These are phyloP conservation scores for Plasmodium reichenowi DNA, from an alignment of 169 alveolate genomes.

Conservation along the genomic window DNA sequence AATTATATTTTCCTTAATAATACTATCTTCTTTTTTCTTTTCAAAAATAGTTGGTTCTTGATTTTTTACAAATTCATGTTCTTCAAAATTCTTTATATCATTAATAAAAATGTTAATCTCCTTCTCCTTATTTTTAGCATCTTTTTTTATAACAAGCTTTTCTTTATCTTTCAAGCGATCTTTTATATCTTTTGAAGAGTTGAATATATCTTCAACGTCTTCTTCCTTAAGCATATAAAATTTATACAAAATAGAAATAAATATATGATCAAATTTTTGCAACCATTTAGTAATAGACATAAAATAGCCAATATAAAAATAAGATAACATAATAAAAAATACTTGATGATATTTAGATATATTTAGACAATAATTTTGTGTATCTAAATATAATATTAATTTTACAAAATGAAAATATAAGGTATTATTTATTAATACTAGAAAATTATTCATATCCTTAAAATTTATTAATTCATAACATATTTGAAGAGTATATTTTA, in stretches of 20 bases:
- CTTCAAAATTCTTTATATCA: too few relatives aligned
- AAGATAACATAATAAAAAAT: conserved; percentile 67
- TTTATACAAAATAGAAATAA: background rate
- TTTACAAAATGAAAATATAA: conserved; percentile 49
- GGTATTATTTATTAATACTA: conserved; percentile 37
- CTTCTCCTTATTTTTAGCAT: too few relatives aligned
- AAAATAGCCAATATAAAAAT: conserved; percentile 66
- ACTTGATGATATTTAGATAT: conserved; percentile 17
- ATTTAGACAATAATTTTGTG: conserved; percentile 1
- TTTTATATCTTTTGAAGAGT: too few relatives aligned
- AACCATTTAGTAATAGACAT: background rate
- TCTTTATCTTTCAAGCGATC: too few relatives aligned
- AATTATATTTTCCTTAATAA: too few relatives aligned
- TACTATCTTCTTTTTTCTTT: too few relatives aligned
- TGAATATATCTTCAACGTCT: too few relatives aligned
- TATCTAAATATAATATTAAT: conserved; percentile 20
- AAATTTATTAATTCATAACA: conserved; percentile 43
- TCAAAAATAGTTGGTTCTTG: too few relatives aligned
- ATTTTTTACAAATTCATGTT: too few relatives aligned
- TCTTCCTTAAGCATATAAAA: background rate
- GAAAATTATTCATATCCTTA: conserved; percentile 13
- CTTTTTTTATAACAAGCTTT: too few relatives aligned
- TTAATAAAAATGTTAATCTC: too few relatives aligned
- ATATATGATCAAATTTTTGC: conserved; percentile 1
- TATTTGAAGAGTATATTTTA: conserved; percentile 20